These are phyloP conservation scores for Tetrahymena thermophila DNA, from an alignment of 73 alveolate species.

Conservation along the genomic window DNA sequence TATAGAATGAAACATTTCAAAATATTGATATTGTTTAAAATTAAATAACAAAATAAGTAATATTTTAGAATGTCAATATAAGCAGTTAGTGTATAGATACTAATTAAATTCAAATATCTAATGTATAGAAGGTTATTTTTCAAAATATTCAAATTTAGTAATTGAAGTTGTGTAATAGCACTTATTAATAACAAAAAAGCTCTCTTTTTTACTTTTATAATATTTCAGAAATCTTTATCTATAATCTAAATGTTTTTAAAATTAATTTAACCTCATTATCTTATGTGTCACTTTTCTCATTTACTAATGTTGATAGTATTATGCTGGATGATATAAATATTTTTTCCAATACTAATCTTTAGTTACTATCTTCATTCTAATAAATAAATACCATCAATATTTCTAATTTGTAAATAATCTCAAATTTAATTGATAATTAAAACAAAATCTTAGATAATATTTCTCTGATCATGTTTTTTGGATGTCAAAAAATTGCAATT, in stretches of 20 bases:
- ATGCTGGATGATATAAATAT: background rate
- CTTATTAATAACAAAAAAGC: background rate
- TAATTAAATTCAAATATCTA: too few relatives aligned
- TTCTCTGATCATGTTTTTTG: background rate
- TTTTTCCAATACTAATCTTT: too few relatives aligned
- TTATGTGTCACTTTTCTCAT: background rate
- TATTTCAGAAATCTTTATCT: background rate
- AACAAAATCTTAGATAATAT: too few relatives aligned
- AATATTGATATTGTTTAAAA: too few relatives aligned
- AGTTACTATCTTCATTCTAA: too few relatives aligned
- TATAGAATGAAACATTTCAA: background rate
- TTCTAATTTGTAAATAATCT: background rate
- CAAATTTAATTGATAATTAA: background rate
- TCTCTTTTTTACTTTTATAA: background rate
- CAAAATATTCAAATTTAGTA: background rate
- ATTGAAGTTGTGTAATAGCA: background rate
- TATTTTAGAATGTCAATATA: background rate
- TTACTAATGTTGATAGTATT: background rate
- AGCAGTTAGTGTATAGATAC: background rate
- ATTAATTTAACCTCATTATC: background rate
- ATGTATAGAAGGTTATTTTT: background rate
- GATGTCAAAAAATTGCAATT: background rate
- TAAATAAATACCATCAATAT: too few relatives aligned
- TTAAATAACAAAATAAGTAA: background rate
- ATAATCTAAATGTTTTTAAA: too few relatives aligned